Conservation (phyloP, 768 basidiomycete species). For the Austroboletus eburneus region DNA sequence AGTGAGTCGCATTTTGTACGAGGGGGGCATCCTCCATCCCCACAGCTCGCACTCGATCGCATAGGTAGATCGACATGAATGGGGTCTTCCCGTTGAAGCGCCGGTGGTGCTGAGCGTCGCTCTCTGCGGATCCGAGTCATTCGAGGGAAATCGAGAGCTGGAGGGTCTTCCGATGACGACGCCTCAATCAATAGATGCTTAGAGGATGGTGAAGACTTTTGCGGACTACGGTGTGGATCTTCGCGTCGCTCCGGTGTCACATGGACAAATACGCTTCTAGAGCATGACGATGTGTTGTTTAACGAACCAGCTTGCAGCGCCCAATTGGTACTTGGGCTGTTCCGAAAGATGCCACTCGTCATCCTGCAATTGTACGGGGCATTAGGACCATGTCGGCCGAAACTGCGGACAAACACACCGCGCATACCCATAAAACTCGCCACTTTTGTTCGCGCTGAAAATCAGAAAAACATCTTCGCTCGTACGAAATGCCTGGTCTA, state of each 20-base stretch:
- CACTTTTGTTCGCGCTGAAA: constrained; percentile 90
- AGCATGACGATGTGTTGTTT: constrained; percentile 24
- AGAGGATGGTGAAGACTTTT: constrained; percentile 33
- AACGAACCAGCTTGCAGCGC: constrained; percentile 40
- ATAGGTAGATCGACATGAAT: constrained; percentile 27
- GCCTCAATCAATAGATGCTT: constrained; percentile 38
- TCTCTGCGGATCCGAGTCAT: background rate
- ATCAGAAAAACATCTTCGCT: constrained; percentile 84
- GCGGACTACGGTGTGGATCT: constrained; percentile 7
- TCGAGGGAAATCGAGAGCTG: background rate
- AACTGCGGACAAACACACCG: constrained; percentile 42
- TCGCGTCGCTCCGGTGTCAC: constrained; percentile 12
- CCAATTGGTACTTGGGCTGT: constrained; percentile 55
- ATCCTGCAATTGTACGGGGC: constrained; percentile 41
- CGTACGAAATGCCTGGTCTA: constrained; percentile 93
- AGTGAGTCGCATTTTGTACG: too few relatives aligned
- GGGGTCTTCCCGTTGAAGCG: constrained; percentile 38
- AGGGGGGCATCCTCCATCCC: too few relatives aligned
- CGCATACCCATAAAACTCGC: constrained; percentile 93
- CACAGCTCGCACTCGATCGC: constrained; percentile 23
- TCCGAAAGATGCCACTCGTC: constrained; percentile 56
- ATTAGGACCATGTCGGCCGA: constrained; percentile 2
- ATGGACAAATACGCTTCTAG: constrained; percentile 9
- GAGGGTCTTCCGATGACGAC: constrained; percentile 34
- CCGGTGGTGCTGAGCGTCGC: constrained; percentile 49